Evolutionary conservation across 1,284 basidiomycete genomes (phyloP).

Genomic region (Heterobasidion occidentale): DNA sequence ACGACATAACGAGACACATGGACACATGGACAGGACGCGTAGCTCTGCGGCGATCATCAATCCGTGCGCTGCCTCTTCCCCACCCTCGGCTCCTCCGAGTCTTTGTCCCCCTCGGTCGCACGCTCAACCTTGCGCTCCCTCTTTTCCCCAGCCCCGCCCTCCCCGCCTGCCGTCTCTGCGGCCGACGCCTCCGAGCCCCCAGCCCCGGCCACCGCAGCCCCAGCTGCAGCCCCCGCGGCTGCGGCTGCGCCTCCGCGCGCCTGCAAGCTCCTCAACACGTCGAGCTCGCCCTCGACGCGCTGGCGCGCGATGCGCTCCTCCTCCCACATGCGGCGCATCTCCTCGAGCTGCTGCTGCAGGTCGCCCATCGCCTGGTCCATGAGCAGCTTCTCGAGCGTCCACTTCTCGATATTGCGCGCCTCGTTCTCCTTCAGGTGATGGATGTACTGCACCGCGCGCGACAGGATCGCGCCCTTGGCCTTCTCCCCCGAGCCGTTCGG

Average conservation of each 20-base stretch:
- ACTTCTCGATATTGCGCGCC: constrained; percentile 85
- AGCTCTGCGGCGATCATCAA: constrained; percentile 1
- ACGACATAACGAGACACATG: no score
- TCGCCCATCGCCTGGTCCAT: constrained; percentile 91
- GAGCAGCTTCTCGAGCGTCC: constrained; percentile 88
- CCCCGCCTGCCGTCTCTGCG: constrained; percentile 7
- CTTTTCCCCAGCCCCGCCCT: neutral
- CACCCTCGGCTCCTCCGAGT: constrained; percentile 11
- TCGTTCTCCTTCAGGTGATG: constrained; percentile 88
- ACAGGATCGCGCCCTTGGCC: constrained; percentile 81
- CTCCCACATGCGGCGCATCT: constrained; percentile 66
- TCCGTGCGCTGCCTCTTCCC: constrained; percentile 23
- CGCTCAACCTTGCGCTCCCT: constrained; percentile 16
- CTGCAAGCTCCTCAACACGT: constrained; percentile 32
- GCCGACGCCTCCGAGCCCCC: constrained; percentile 2
- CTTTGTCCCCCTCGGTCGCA: constrained; percentile 14
- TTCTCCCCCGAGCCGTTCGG: constrained; percentile 85
- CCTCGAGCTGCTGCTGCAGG: constrained; percentile 71
- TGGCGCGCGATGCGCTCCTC: constrained; percentile 54
- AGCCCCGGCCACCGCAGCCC: neutral
- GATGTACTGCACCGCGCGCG: constrained; percentile 83
- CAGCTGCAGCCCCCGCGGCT: constrained; percentile 7
- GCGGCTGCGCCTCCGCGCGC: constrained; percentile 6
- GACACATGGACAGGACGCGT: no score
- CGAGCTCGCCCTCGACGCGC: constrained; percentile 53